phyloP scores from a whole-genome alignment of 2,329 filamentous ascomycete species.

The Ophiostoma australiae region DNA sequence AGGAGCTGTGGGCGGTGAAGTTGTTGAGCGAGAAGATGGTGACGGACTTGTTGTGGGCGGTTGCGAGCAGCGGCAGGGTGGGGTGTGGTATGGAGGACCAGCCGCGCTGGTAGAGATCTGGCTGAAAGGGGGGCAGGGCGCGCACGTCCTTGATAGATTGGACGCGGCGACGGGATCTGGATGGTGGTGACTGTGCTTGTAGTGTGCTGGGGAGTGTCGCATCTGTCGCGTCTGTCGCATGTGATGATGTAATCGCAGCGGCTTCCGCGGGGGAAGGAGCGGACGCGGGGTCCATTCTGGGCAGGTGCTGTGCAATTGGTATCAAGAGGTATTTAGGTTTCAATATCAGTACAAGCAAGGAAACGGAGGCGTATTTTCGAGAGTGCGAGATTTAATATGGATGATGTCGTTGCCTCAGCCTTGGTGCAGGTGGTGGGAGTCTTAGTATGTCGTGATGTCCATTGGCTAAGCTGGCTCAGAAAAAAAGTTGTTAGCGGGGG shows the following conservation, averaged over 20 bases:
- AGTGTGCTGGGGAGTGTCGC: background rate
- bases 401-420: background rate
- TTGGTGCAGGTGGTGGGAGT: background rate
- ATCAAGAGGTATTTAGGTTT: background rate
- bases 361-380: background rate
- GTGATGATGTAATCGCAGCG: constrained; percentile 18
- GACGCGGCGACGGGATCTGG: background rate
- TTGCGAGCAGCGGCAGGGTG: constrained; percentile 80
- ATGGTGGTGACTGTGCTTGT: constrained; percentile 1
- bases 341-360: background rate
- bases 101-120: constrained; percentile 63
- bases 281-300: constrained; percentile 19
- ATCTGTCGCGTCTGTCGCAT: background rate
- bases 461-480: constrained; percentile 1
- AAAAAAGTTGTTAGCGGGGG: constrained; percentile 21
- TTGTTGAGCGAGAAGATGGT: constrained; percentile 83
- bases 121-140: constrained; percentile 49
- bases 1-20: constrained; percentile 70
- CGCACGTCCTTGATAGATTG: constrained; percentile 32
- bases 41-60: constrained; percentile 78
- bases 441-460: constrained; percentile 1
- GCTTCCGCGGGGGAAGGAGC: constrained; percentile 8
- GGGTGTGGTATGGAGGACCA: constrained; percentile 87
- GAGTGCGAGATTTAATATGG: no score
- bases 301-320: background rate